These are phyloP conservation scores for Fagus crenata DNA, from an alignment of 306 rosid genomes.

Conservation along the genomic window DNA sequence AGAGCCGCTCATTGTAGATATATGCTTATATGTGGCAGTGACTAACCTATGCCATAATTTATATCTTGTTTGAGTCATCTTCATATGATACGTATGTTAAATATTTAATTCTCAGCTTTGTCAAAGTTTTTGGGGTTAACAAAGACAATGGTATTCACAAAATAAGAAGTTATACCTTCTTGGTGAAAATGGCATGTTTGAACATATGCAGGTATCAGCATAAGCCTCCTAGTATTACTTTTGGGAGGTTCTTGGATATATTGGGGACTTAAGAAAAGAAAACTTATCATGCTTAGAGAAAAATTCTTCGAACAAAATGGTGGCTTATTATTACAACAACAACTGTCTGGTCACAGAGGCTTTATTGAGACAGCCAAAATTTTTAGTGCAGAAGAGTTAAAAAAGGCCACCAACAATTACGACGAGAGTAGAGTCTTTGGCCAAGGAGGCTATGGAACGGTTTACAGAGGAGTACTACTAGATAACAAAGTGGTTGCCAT, in stretches of 20 bases:
- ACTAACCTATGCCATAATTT: no score
- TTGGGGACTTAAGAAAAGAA: conserved; percentile 37
- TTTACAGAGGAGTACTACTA: conserved; percentile 38
- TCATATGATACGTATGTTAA: no score
- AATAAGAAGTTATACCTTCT: no score
- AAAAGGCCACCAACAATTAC: conserved; percentile 45
- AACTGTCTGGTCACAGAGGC: conserved; percentile 14
- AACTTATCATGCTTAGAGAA: conserved; percentile 33
- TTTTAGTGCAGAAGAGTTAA: conserved; percentile 28
- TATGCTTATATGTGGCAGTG: no score
- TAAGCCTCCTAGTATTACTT: not conserved
- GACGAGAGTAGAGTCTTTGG: conserved; percentile 35
- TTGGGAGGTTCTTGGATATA: conserved; percentile 22
- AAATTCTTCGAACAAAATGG: conserved; percentile 41
- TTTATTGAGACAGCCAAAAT: conserved; percentile 24
- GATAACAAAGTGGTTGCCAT: conserved; percentile 35
- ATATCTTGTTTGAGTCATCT: no score
- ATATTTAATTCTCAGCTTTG: no score
- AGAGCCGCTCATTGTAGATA: no score
- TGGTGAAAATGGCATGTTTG: not conserved
- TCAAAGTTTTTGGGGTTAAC: no score
- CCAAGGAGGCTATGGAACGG: conserved; percentile 45
- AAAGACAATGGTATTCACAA: no score
- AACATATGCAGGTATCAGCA: conserved; percentile 28
- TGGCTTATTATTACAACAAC: conserved; percentile 39